phyloP scores from a whole-genome alignment of 2,329 filamentous ascomycete genomes.

The Periconia digitata region DNA sequence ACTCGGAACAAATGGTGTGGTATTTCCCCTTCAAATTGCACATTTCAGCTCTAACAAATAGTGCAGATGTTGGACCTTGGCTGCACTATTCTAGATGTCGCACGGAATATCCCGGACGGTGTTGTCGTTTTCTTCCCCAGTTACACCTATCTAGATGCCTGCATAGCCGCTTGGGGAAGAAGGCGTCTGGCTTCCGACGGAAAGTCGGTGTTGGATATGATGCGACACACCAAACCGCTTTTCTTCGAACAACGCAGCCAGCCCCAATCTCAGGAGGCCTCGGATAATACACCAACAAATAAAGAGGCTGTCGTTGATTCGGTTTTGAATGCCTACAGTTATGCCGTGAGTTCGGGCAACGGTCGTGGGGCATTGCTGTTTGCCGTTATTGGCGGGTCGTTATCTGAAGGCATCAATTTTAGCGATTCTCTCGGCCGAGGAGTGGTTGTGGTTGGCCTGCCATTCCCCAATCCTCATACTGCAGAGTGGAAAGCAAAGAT shows the following conservation, averaged over 20 bases:
- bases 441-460: constrained; percentile 87
- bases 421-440: constrained; percentile 86
- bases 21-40: background rate
- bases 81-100: constrained; percentile 69
- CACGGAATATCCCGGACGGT: constrained; percentile 77
- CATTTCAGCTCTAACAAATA: constrained; percentile 4
- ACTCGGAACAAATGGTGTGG: constrained; percentile 63
- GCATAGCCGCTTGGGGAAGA: constrained; percentile 52
- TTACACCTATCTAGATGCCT: constrained; percentile 83
- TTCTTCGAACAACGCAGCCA: constrained; percentile 41
- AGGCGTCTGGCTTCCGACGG: constrained; percentile 8
- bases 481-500: constrained; percentile 93
- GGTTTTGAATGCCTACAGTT: constrained; percentile 71
- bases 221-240: constrained; percentile 60
- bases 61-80: constrained; percentile 70
- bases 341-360: constrained; percentile 57
- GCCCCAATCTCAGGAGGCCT: constrained; percentile 37
- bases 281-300: constrained; percentile 58
- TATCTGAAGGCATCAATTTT: constrained; percentile 98
- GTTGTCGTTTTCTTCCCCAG: constrained; percentile 95
- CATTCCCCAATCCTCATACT: constrained; percentile 86
- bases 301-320: constrained; percentile 62
- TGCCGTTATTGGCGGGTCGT: constrained; percentile 88
- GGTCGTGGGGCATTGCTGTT: constrained; percentile 76
- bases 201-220: constrained; percentile 54